Percentiles rank a stretch among this genome's conserved stretches.
Conservation (phyloP, 2,329 filamentous ascomycete genomes). For the Verticillium nonalfalfae region DNA sequence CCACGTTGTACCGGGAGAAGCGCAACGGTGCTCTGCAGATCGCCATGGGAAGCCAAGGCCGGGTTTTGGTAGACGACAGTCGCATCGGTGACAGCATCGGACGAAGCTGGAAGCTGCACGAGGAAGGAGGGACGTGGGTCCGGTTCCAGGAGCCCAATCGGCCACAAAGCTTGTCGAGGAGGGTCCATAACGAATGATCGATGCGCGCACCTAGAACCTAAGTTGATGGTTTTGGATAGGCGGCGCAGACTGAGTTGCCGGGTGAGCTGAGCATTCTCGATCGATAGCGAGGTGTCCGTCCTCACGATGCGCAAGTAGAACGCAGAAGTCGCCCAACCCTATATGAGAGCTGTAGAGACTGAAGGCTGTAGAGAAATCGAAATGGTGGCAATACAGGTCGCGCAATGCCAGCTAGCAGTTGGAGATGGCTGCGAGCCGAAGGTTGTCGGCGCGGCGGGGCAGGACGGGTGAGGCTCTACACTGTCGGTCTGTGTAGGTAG, state of each 20-base stretch:
- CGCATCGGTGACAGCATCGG: slow-evolving; percentile 8
- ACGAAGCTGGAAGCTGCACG: slow-evolving; percentile 15
- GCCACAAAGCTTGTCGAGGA: slow-evolving; percentile 18
- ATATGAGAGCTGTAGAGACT: neutral
- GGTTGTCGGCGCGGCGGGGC: neutral
- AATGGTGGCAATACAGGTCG: neutral
- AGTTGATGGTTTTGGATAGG: neutral
- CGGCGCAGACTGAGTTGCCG: neutral
- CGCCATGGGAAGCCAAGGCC: slow-evolving; percentile 21
- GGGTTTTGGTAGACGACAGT: slow-evolving; percentile 28
- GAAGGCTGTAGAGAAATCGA: neutral
- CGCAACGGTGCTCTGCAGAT: slow-evolving; percentile 23
- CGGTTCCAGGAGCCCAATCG: slow-evolving; percentile 31
- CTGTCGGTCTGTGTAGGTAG: neutral
- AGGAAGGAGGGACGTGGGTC: slow-evolving; percentile 36
- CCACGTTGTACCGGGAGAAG: slow-evolving; percentile 20
- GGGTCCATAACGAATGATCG: slow-evolving; percentile 6
- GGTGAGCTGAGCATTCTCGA: neutral
- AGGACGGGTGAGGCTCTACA: neutral
- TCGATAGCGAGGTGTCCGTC: neutral
- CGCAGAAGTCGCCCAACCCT: neutral
- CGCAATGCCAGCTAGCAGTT: neutral
- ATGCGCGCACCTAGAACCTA: neutral
- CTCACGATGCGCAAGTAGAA: neutral
- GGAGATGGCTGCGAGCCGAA: neutral